These are phyloP conservation scores for Tolypocladium ovalisporum DNA, from an alignment of 2,329 filamentous ascomycete genomes.

Conservation along the genomic window DNA sequence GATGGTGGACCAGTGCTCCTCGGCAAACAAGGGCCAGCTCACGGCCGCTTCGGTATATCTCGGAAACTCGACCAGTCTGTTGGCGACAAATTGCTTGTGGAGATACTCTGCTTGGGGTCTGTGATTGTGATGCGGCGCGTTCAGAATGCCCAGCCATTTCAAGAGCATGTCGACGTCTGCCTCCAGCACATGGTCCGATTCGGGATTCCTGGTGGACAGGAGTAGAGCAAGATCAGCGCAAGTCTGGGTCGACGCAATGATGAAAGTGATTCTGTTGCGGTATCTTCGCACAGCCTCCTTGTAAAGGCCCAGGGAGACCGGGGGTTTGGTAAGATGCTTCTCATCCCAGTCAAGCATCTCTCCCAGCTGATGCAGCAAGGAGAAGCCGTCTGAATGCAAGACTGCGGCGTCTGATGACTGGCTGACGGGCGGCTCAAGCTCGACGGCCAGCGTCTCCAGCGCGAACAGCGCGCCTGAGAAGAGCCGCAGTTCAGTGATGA, in stretches of 20 bases:
- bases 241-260: not conserved
- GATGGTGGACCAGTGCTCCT: conserved; percentile 16
- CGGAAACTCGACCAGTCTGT: conserved; percentile 1
- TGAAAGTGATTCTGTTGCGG: not conserved
- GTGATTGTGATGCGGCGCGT: conserved; percentile 1
- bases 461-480: conserved; percentile 11
- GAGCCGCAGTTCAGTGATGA: conserved; percentile 9
- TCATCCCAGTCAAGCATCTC: not conserved
- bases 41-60: conserved; percentile 13
- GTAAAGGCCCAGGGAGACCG: not conserved
- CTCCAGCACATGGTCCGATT: not conserved
- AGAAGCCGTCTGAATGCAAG: not conserved
- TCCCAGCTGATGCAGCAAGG: not conserved
- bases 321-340: not conserved
- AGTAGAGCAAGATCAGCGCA: not conserved
- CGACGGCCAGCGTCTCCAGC: conserved; percentile 11
- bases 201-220: not conserved
- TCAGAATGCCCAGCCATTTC: conserved; percentile 2
- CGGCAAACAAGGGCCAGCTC: conserved; percentile 15
- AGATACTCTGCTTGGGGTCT: not conserved
- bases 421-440: conserved; percentile 4
- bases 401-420: not conserved
- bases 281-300: not conserved
- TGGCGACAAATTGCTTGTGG: not conserved
- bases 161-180: not conserved